A percentile compares a stretch with the other conserved stretches of the same genome.
Evolutionary conservation across 208 protist species (phyloP).

Genomic region (Trypanosomatidae sp.): DNA sequence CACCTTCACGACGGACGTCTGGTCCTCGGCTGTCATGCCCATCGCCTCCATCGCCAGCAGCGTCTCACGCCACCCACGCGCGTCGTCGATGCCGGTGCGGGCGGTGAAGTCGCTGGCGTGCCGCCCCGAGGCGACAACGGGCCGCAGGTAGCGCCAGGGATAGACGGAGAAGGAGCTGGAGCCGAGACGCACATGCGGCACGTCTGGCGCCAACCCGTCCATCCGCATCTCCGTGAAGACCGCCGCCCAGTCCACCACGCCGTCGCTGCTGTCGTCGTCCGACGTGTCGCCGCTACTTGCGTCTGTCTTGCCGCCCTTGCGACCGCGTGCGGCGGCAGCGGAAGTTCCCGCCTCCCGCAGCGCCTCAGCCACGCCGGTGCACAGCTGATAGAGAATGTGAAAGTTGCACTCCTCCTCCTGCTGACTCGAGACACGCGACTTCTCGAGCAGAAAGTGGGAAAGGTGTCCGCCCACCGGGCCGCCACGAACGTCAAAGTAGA

Average conservation of each 20-base stretch:
- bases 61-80: slow-evolving; percentile 70
- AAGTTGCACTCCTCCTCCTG: slow-evolving; percentile 94
- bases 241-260: no score
- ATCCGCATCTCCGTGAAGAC: no score
- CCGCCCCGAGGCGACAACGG: slow-evolving; percentile 9
- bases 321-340: no score
- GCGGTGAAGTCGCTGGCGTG: slow-evolving; percentile 18
- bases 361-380: slow-evolving; percentile 37
- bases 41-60: slow-evolving; percentile 91
- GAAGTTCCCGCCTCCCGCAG: background rate
- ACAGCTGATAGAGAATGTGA: slow-evolving; percentile 97
- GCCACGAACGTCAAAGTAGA: slow-evolving; percentile 83
- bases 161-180: background rate
- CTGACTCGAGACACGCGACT: slow-evolving; percentile 84
- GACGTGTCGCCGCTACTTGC: no score
- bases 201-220: no score
- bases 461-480: slow-evolving; percentile 87
- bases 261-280: no score
- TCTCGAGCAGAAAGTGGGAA: slow-evolving; percentile 91
- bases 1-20: slow-evolving; percentile 75
- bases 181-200: no score
- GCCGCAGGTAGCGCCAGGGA: slow-evolving; percentile 25
- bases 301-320: no score
- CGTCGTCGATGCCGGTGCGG: slow-evolving; percentile 68
- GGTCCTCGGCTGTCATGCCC: slow-evolving; percentile 71